A percentile compares a stretch with the other conserved stretches of the same genome.
Evolutionary conservation across 2,329 filamentous ascomycete species (phyloP).

Genomic region (Venturia oleaginea): DNA sequence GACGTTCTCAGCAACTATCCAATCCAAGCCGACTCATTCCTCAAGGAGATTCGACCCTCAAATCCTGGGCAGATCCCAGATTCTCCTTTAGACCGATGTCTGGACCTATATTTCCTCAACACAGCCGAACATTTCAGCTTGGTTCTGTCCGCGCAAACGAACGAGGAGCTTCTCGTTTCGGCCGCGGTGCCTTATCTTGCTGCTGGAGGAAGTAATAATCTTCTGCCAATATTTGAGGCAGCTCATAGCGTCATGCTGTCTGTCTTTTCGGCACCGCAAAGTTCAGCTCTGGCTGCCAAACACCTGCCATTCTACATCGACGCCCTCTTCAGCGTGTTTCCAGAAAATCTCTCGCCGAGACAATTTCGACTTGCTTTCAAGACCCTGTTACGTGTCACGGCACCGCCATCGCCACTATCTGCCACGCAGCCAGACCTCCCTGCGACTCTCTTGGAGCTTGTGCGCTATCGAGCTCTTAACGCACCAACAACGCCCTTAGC

Average conservation of each 20-base stretch:
- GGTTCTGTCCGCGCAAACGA: constrained; percentile 54
- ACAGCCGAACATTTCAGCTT: constrained; percentile 75
- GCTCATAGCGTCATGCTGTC: constrained; percentile 77
- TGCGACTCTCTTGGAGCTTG: constrained; percentile 70
- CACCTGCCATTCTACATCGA: constrained; percentile 79
- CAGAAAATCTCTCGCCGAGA: constrained; percentile 64
- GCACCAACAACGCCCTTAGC: constrained; percentile 39
- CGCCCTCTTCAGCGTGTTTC: constrained; percentile 70
- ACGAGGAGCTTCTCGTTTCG: constrained; percentile 63
- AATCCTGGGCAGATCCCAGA: constrained; percentile 48
- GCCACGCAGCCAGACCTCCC: constrained; percentile 67
- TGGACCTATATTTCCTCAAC: constrained; percentile 87
- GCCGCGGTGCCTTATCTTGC: constrained; percentile 67
- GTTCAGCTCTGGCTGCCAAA: constrained; percentile 58
- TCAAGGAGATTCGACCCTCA: constrained; percentile 52
- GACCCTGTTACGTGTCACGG: constrained; percentile 71
- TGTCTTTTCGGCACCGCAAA: constrained; percentile 70
- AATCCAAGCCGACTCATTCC: constrained; percentile 54
- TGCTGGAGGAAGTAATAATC: constrained; percentile 45
- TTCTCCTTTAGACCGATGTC: constrained; percentile 58
- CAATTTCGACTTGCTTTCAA: constrained; percentile 87
- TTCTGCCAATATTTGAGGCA: constrained; percentile 73
- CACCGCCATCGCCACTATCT: constrained; percentile 68
- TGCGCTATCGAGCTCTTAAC: constrained; percentile 54
- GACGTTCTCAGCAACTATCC: constrained; percentile 71